phyloP scores from a whole-genome alignment of 2,329 filamentous ascomycete genomes.

The Paraconiothyrium brasiliense region DNA sequence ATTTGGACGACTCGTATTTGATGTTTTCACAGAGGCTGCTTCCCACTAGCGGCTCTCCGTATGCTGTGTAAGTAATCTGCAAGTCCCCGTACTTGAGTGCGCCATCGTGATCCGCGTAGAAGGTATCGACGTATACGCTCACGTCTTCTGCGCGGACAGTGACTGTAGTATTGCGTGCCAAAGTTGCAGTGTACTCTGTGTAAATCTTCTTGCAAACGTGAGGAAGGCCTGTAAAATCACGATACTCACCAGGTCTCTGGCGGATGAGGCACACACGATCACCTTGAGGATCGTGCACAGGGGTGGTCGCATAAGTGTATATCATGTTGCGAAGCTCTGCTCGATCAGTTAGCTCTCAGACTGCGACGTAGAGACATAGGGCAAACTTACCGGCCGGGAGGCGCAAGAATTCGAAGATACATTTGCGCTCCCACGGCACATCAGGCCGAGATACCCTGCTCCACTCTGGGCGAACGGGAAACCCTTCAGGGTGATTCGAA shows the following conservation, averaged over 20 bases:
- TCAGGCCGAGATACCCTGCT: neutral
- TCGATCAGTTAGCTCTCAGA: neutral
- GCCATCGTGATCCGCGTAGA: neutral
- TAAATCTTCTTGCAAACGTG: slow-evolving; percentile 1
- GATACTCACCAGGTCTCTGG: neutral
- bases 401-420: neutral
- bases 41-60: neutral
- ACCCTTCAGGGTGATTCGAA: neutral
- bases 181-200: neutral
- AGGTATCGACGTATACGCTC: neutral
- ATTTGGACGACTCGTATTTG: neutral
- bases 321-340: slow-evolving; percentile 3
- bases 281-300: neutral
- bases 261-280: neutral
- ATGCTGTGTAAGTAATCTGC: neutral
- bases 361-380: neutral
- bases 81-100: neutral
- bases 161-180: neutral
- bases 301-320: neutral
- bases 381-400: neutral
- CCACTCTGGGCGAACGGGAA: neutral
- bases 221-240: slow-evolving; percentile 4
- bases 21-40: neutral
- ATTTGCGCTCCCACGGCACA: neutral
- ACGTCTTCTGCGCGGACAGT: neutral